Evolutionary conservation across 2,329 filamentous ascomycete genomes (phyloP).

Genomic region (Colletotrichum sp.): DNA sequence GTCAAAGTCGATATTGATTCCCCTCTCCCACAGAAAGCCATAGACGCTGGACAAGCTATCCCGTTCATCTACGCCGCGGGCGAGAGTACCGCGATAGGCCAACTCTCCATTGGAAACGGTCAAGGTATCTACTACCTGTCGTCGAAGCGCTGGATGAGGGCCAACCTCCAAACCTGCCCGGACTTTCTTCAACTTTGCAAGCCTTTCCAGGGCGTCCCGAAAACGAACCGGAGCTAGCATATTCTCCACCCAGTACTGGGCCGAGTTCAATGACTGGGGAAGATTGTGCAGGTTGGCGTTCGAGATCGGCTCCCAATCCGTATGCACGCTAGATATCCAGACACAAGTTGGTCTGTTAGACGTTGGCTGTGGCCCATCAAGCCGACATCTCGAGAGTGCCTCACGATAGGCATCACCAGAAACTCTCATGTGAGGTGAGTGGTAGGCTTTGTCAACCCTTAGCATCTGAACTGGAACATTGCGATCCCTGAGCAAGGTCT

Average conservation of each 20-base stretch:
- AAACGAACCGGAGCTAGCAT: slow-evolving; percentile 33
- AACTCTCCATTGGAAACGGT: not conserved
- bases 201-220: slow-evolving; percentile 18
- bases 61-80: slow-evolving; percentile 24
- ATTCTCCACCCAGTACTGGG: slow-evolving; percentile 32
- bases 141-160: slow-evolving; percentile 43
- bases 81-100: slow-evolving; percentile 28
- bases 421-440: slow-evolving; percentile 31
- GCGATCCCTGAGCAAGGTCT: slow-evolving; percentile 21
- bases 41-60: slow-evolving; percentile 20
- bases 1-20: not conserved
- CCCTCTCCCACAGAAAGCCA: slow-evolving; percentile 26
- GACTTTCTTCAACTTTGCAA: not conserved
- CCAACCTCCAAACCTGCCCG: slow-evolving; percentile 31
- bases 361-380: slow-evolving; percentile 3
- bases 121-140: slow-evolving; percentile 37
- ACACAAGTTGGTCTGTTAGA: slow-evolving; percentile 32
- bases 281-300: not conserved
- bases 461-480: slow-evolving; percentile 25
- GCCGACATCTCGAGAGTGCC: slow-evolving; percentile 6
- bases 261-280: not conserved
- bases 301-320: not conserved
- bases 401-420: not conserved
- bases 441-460: slow-evolving; percentile 31
- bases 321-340: slow-evolving; percentile 7